Evolutionary conservation across 1,284 basidiomycete species (phyloP).

Genomic region (Tranzscheliella williamsii): DNA sequence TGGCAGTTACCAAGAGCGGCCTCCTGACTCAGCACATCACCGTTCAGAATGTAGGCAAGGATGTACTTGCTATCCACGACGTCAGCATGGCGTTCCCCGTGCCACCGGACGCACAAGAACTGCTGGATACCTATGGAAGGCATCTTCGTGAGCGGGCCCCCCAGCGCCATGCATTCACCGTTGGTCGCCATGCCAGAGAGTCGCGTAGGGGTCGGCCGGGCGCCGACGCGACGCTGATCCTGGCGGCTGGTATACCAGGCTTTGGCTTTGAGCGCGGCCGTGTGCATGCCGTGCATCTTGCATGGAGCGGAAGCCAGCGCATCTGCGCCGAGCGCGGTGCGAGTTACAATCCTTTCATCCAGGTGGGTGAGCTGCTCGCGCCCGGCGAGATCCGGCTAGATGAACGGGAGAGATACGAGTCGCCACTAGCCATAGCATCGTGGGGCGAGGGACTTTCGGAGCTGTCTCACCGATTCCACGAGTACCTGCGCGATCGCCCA

Average conservation of each 20-base stretch:
- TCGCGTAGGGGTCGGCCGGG: constrained; percentile 6
- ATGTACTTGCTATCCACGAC: neutral
- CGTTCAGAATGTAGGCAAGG: neutral
- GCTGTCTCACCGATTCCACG: constrained; percentile 1
- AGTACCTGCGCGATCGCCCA: neutral
- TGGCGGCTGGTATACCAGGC: neutral
- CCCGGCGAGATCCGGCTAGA: constrained; percentile 4
- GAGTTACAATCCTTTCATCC: constrained; percentile 8
- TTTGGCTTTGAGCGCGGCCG: constrained; percentile 5
- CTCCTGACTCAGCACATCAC: neutral
- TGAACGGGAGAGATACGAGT: neutral
- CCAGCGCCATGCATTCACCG: constrained; percentile 5
- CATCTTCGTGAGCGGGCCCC: constrained; percentile 5
- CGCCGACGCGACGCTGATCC: constrained; percentile 4
- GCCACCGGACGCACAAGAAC: neutral
- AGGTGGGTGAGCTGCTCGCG: neutral
- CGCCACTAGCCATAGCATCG: constrained; percentile 5
- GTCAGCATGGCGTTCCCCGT: neutral
- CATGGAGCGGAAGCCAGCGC: constrained; percentile 5
- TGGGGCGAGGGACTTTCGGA: constrained; percentile 1
- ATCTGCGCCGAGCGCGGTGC: constrained; percentile 4
- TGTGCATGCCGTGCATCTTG: constrained; percentile 10
- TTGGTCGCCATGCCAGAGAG: constrained; percentile 2
- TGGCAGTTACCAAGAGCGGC: neutral
- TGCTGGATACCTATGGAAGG: constrained; percentile 4